A percentile compares a stretch with the other conserved stretches of the same genome.
Conservation (phyloP, 1,284 basidiomycete genomes). For the Trametes hirsuta region DNA sequence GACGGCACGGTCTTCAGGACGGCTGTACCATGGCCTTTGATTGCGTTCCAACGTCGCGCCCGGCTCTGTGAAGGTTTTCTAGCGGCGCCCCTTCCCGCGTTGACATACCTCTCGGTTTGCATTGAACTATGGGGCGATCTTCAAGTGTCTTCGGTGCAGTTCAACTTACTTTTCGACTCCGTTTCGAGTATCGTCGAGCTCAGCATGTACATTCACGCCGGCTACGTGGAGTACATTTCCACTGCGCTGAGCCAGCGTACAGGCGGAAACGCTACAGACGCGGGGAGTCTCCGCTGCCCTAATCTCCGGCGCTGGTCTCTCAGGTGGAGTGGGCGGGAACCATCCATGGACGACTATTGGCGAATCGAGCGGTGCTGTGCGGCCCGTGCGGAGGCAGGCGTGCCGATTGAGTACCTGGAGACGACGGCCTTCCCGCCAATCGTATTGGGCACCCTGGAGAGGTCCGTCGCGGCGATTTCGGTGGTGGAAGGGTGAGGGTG, state of each 20-base stretch:
- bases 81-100: slow-evolving; percentile 12
- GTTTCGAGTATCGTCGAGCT: slow-evolving; percentile 3
- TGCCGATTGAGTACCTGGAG: slow-evolving; percentile 4
- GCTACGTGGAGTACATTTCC: background rate
- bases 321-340: slow-evolving; percentile 1
- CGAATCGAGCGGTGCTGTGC: slow-evolving; percentile 13
- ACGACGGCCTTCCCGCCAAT: slow-evolving; percentile 6
- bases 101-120: slow-evolving; percentile 3
- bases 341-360: slow-evolving; percentile 12
- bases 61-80: slow-evolving; percentile 14
- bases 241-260: background rate
- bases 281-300: slow-evolving; percentile 2
- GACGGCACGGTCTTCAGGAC: background rate
- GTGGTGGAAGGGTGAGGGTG: background rate
- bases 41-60: background rate
- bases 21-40: too few relatives aligned
- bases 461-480: background rate
- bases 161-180: slow-evolving; percentile 3
- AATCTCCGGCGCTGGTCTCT: slow-evolving; percentile 1
- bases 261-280: background rate
- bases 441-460: background rate
- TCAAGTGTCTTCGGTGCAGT: background rate
- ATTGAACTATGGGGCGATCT: background rate
- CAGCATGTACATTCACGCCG: background rate
- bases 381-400: background rate